Conservation (phyloP, 2,329 filamentous ascomycete species). For the Venturia asperata region DNA sequence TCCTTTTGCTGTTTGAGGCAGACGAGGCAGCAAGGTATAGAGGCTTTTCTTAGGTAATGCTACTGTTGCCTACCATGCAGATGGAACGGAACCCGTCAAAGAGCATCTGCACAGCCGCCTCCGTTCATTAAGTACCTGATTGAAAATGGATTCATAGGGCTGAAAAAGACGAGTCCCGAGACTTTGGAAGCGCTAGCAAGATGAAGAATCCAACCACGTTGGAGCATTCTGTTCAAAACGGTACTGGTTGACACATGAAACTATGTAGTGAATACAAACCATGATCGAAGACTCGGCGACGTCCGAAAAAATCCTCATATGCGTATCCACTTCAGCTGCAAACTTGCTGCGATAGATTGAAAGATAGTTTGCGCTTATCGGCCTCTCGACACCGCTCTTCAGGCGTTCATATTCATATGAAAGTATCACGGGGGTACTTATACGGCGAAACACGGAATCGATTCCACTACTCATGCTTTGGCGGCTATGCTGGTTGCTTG, state of each 20-base stretch:
- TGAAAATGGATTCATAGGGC: background rate
- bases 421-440: background rate
- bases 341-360: background rate
- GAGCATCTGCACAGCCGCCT: background rate
- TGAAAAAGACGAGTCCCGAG: background rate
- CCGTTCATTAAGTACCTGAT: background rate
- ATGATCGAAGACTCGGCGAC: background rate
- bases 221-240: background rate
- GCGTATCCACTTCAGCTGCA: conserved; percentile 2
- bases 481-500: background rate
- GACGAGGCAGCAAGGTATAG: background rate
- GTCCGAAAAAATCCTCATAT: background rate
- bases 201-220: background rate
- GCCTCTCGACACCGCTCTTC: background rate
- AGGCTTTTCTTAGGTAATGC: background rate
- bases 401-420: conserved; percentile 9
- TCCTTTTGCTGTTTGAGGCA: conserved; percentile 15
- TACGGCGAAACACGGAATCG: background rate
- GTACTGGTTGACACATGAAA: background rate
- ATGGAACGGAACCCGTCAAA: background rate
- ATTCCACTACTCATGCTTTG: background rate
- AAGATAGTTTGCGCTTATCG: background rate
- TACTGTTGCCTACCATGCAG: background rate
- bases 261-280: background rate
- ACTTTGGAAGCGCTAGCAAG: background rate